phyloP scores from a whole-genome alignment of 495 filamentous ascomycete species.

The Neurospora sp. region DNA sequence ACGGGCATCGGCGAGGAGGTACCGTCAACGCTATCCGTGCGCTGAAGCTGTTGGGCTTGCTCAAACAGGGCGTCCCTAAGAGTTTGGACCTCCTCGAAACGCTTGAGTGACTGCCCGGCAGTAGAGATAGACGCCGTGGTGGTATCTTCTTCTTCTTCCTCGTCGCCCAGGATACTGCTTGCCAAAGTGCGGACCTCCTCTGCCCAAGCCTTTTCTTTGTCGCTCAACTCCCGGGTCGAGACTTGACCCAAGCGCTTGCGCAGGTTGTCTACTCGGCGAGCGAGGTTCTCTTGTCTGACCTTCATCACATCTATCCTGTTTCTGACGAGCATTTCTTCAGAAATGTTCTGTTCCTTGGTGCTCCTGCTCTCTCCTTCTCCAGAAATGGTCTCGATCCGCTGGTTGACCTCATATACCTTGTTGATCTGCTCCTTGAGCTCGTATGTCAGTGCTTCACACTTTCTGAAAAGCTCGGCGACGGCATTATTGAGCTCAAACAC shows the following conservation, averaged over 20 bases:
- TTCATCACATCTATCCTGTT: slow-evolving; percentile 49
- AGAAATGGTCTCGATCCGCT: slow-evolving; percentile 53
- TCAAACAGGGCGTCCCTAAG: slow-evolving; percentile 43
- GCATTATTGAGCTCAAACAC: slow-evolving; percentile 61
- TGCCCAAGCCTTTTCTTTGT: slow-evolving; percentile 60
- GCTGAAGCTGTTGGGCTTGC: slow-evolving; percentile 32
- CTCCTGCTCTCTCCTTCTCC: slow-evolving; percentile 40
- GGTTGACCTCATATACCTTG: slow-evolving; percentile 55
- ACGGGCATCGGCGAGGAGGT: slow-evolving; percentile 17
- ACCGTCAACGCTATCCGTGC: slow-evolving; percentile 16
- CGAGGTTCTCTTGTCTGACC: slow-evolving; percentile 48
- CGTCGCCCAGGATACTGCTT: slow-evolving; percentile 30
- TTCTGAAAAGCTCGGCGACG: slow-evolving; percentile 72
- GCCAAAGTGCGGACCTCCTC: slow-evolving; percentile 50
- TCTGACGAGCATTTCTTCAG: slow-evolving; percentile 45
- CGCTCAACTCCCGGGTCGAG: slow-evolving; percentile 55
- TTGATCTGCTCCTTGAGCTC: slow-evolving; percentile 65
- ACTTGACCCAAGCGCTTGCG: slow-evolving; percentile 46
- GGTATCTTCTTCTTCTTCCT: slow-evolving; percentile 1
- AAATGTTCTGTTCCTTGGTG: slow-evolving; percentile 32
- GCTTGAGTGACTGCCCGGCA: slow-evolving; percentile 30
- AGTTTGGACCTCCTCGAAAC: slow-evolving; percentile 37
- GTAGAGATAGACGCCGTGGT: slow-evolving; percentile 8
- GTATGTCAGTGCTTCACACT: slow-evolving; percentile 59
- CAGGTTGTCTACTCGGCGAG: slow-evolving; percentile 53